A percentile compares a stretch with the other conserved stretches of the same genome.
Evolutionary conservation across 1,139 yeast genomes (phyloP).

Genomic region (Hemisphaericaspora lyxosophila): DNA sequence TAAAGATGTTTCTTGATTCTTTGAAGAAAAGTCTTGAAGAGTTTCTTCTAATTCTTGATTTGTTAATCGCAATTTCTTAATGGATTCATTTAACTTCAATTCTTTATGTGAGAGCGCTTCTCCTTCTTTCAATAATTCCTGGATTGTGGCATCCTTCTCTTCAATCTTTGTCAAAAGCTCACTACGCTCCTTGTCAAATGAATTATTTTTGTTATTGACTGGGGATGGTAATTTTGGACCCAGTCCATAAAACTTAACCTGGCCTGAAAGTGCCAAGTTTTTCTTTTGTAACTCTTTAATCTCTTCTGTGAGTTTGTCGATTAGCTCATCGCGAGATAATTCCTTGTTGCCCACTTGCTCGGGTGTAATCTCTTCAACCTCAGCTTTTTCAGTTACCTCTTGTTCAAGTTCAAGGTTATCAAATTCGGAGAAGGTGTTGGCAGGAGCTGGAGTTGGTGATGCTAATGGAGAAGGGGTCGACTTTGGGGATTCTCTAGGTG

Average conservation of each 20-base stretch:
- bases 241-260: conserved; percentile 1
- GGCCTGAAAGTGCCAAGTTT: conserved; percentile 2
- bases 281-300: conserved; percentile 9
- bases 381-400: too few species aligned
- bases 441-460: conserved; percentile 7
- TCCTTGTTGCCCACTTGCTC: too few species aligned
- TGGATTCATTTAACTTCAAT: conserved; percentile 62
- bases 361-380: neutral
- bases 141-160: conserved; percentile 58
- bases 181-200: conserved; percentile 13
- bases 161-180: conserved; percentile 27
- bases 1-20: conserved; percentile 29
- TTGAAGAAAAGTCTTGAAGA: conserved; percentile 32
- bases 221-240: neutral
- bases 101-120: conserved; percentile 75
- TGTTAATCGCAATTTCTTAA: conserved; percentile 58
- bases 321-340: neutral
- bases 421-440: neutral
- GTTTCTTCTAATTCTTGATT: conserved; percentile 45
- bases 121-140: conserved; percentile 72
- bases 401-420: neutral
- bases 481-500: conserved; percentile 4
- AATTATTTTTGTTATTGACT: neutral
- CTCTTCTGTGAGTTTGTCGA: conserved; percentile 3
- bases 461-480: conserved; percentile 8